Evolutionary conservation across 306 rosid species (phyloP).

Genomic region (Quillaja saponaria): DNA sequence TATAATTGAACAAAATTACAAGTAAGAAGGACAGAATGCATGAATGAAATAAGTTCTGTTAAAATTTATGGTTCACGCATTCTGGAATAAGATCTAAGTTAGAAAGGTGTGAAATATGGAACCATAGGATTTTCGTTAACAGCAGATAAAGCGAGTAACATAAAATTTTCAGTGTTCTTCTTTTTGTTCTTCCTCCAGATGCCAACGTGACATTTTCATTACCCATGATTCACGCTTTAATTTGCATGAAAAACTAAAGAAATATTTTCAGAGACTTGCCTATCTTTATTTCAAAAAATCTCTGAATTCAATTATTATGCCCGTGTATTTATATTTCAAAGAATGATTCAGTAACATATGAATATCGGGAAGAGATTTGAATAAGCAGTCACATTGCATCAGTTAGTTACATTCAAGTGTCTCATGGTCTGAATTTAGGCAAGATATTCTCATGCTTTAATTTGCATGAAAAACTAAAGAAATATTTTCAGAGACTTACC

Average conservation of each 20-base stretch:
- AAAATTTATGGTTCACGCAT: constrained; percentile 1
- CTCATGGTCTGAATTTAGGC: too few relatives aligned
- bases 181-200: background rate
- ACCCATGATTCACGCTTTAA: background rate
- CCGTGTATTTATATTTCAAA: constrained; percentile 4
- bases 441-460: constrained; percentile 10
- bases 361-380: background rate
- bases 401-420: background rate
- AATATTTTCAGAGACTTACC: constrained; percentile 4
- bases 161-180: constrained; percentile 8
- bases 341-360: constrained; percentile 26
- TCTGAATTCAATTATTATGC: constrained; percentile 1
- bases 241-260: background rate
- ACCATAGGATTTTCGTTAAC: background rate
- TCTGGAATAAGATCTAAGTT: constrained; percentile 7
- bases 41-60: background rate
- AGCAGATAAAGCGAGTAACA: constrained; percentile 20
- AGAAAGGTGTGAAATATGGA: background rate
- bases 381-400: constrained; percentile 16
- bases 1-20: constrained; percentile 19
- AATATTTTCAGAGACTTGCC: constrained; percentile 4
- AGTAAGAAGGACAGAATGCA: constrained; percentile 1
- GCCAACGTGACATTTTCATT: background rate
- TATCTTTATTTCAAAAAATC: constrained; percentile 5
- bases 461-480: background rate